Evolutionary conservation across 2,329 filamentous ascomycete species (phyloP).

Genomic region (Daldinia eschscholtzii): DNA sequence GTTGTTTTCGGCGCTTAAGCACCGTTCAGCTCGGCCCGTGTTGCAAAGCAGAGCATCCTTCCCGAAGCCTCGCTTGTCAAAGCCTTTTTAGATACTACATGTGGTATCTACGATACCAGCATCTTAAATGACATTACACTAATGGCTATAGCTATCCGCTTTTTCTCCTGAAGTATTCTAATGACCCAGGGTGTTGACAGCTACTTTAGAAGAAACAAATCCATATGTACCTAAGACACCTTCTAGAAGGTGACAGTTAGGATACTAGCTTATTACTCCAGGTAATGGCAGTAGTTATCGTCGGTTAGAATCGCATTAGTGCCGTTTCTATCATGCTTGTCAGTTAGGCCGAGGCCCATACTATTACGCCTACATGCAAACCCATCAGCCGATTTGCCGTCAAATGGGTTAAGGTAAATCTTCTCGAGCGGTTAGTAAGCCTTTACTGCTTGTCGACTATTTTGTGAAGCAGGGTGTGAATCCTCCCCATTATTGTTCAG

Average conservation of each 20-base stretch:
- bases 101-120: conserved; percentile 58
- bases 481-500: conserved; percentile 56
- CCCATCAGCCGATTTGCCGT: conserved; percentile 52
- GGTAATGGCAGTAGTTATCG: conserved; percentile 60
- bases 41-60: conserved; percentile 45
- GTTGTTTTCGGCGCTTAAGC: conserved; percentile 40
- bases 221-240: background rate
- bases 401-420: conserved; percentile 61
- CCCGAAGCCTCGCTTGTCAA: conserved; percentile 63
- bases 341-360: conserved; percentile 56
- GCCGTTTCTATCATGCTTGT: background rate
- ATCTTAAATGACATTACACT: conserved; percentile 62
- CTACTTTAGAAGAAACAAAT: background rate
- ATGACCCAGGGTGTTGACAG: background rate
- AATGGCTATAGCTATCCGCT: conserved; percentile 57
- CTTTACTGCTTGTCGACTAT: conserved; percentile 56
- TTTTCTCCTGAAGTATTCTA: background rate
- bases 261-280: conserved; percentile 55
- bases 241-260: background rate
- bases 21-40: conserved; percentile 42
- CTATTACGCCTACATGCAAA: conserved; percentile 55
- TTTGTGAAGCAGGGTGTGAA: conserved; percentile 57
- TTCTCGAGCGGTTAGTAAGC: conserved; percentile 55
- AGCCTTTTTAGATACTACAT: conserved; percentile 61
- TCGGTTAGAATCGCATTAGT: conserved; percentile 57